Evolutionary conservation across 768 basidiomycete species (phyloP), one percentile per base, ranked within the genome.

Genomic region (Hygrocybe punicea): DNA sequence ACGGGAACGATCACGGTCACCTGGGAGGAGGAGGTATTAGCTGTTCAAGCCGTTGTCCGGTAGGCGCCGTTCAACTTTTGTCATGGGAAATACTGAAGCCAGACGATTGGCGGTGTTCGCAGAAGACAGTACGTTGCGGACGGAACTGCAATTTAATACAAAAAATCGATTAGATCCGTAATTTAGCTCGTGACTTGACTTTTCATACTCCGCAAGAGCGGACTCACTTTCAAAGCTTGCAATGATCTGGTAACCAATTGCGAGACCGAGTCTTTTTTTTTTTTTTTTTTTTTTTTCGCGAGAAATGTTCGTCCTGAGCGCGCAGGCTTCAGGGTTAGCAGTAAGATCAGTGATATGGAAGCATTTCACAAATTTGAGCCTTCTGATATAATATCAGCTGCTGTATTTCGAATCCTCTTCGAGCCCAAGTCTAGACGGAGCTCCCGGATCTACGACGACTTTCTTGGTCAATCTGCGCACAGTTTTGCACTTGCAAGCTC

Each of bases 1-100:
- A 69, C 74, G 86, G 62, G 86, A 87, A 72, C 85, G 86, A 63
- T 87, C 86, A 61, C 80, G 86, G 72, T 87, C 86, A 58, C 86
- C 86, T 10, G 80, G 84, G 44, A 75, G 86, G 62, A 78, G 86
- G 71, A 78, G 81, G 63, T 84, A 82, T 64, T 84, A 71, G 39
- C 39, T 19, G 39, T 4, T 16, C 11, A 42, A 42, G 3, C 14
- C 11, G 19, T 42, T 42, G 14, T 42, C 39, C 19, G 11, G 16
- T 4, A 11, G 3, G 19, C 19, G 39, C 11, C 11, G 39, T 4
- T 42, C 39, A 42, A 16, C 4, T 42, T 19, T 3, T 29, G 29
- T 29, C 29, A 29, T n/a, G n/a, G 29, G 8, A 19, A 42, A 42
- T 3, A 42, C 16, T 3, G 39, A 42, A 16, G 39, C 19, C 16